These are phyloP conservation scores for Monosporascus sp. DNA, from an alignment of 2,329 filamentous ascomycete species.

Conservation along the genomic window DNA sequence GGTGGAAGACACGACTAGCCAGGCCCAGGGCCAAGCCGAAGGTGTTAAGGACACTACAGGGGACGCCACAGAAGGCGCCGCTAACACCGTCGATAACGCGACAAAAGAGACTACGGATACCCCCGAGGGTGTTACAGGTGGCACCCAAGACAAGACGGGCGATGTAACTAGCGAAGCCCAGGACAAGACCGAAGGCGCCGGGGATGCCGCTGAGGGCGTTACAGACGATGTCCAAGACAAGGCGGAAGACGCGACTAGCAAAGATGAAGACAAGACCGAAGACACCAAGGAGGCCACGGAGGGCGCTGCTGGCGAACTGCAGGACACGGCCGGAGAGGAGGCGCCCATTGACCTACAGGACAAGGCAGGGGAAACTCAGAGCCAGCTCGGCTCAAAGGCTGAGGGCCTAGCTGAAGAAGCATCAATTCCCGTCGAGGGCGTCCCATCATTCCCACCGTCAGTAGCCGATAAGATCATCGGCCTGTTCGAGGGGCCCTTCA, in stretches of 20 bases:
- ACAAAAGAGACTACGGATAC: slow-evolving; percentile 14
- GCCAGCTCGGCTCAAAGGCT: slow-evolving; percentile 11
- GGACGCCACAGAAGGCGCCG: slow-evolving; percentile 8
- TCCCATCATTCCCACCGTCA: slow-evolving; percentile 39
- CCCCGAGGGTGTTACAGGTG: slow-evolving; percentile 20
- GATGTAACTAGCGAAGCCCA: slow-evolving; percentile 11
- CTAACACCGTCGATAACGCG: slow-evolving; percentile 13
- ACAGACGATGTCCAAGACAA: slow-evolving; percentile 10
- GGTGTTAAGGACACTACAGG: slow-evolving; percentile 14
- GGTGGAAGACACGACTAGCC: slow-evolving; percentile 9
- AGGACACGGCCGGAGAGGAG: slow-evolving; percentile 5
- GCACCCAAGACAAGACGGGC: slow-evolving; percentile 5
- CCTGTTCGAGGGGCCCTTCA: slow-evolving; percentile 44
- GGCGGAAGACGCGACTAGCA: slow-evolving; percentile 9
- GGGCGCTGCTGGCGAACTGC: slow-evolving; percentile 17
- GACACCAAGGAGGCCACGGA: slow-evolving; percentile 15
- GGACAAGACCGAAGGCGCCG: slow-evolving; percentile 17
- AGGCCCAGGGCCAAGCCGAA: slow-evolving; percentile 10
- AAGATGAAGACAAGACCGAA: slow-evolving; percentile 15
- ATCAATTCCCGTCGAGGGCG: slow-evolving; percentile 25
- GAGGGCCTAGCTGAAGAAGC: slow-evolving; percentile 14
- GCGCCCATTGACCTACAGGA: slow-evolving; percentile 12
- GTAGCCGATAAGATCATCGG: slow-evolving; percentile 35
- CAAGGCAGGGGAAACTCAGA: not conserved
- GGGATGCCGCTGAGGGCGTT: slow-evolving; percentile 18